Evolutionary conservation across 2,329 filamentous ascomycete genomes (phyloP).

Genomic region (Aspergillus luchuensis): DNA sequence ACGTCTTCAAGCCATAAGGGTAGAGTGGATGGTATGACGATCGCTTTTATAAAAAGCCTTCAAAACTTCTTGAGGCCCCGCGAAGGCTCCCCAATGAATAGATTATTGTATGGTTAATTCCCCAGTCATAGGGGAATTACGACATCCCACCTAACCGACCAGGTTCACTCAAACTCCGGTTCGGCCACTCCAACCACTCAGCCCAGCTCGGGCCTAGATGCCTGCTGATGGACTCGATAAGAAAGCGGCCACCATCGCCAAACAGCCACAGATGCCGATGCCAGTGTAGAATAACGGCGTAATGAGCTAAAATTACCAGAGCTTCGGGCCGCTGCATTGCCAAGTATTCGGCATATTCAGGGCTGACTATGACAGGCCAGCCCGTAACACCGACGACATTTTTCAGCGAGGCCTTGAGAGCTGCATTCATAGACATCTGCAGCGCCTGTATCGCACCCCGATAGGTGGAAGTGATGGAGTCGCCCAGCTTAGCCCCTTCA

Average conservation of each 20-base stretch:
- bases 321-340: slow-evolving; percentile 38
- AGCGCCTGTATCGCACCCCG: slow-evolving; percentile 12
- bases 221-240: slow-evolving; percentile 26
- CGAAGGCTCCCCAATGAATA: too few species aligned
- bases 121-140: too few species aligned
- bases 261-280: slow-evolving; percentile 40
- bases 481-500: slow-evolving; percentile 9
- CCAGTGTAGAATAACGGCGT: slow-evolving; percentile 39
- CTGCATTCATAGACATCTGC: slow-evolving; percentile 12
- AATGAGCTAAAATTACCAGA: slow-evolving; percentile 43
- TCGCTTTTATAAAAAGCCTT: too few species aligned
- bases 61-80: too few species aligned
- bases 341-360: slow-evolving; percentile 34
- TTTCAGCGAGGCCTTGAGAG: background rate
- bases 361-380: slow-evolving; percentile 34
- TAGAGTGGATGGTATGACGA: too few species aligned
- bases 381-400: slow-evolving; percentile 9
- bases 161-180: background rate
- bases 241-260: slow-evolving; percentile 31
- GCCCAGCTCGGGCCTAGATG: slow-evolving; percentile 32
- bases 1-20: too few species aligned
- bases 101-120: too few species aligned
- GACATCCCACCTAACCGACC: too few species aligned
- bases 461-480: slow-evolving; percentile 9
- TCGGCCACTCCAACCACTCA: slow-evolving; percentile 33